Conservation (phyloP, 1,284 basidiomycete genomes). For the Omphalotus olearius region DNA sequence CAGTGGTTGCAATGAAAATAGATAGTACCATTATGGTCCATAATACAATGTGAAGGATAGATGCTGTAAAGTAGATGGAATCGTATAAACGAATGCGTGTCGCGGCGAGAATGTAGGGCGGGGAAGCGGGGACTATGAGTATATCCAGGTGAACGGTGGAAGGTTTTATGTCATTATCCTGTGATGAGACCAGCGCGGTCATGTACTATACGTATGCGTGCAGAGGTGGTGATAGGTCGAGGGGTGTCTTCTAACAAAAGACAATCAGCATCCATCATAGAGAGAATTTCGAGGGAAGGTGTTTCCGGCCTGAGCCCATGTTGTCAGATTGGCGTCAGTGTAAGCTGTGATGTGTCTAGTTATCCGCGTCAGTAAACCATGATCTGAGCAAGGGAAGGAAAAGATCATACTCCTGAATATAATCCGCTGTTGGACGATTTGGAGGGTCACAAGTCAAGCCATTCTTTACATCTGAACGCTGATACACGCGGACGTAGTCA, state of each 20-base stretch:
- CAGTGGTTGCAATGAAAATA: too few species aligned
- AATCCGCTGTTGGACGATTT: conserved; percentile 54
- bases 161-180: too few species aligned
- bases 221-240: conserved; percentile 26
- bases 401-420: conserved; percentile 49
- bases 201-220: conserved; percentile 23
- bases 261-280: conserved; percentile 49
- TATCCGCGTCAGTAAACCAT: conserved; percentile 4
- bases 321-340: conserved; percentile 69
- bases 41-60: too few species aligned
- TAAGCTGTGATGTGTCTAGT: conserved; percentile 64
- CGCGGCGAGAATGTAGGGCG: conserved; percentile 49
- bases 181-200: too few species aligned
- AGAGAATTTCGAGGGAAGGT: conserved; percentile 65
- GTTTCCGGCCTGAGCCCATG: conserved; percentile 66
- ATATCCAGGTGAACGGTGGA: conserved; percentile 48
- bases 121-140: conserved; percentile 88
- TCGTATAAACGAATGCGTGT: too few species aligned
- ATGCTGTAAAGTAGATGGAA: too few species aligned
- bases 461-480: conserved; percentile 50
- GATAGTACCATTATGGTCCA: too few species aligned
- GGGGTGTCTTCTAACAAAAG: background rate
- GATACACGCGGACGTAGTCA: conserved; percentile 78
- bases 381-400: conserved; percentile 5
- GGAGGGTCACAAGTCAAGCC: conserved; percentile 63